These are phyloP conservation scores for Colletotrichum tamarilloi DNA, from an alignment of 2,329 filamentous ascomycete genomes.

Conservation along the genomic window DNA sequence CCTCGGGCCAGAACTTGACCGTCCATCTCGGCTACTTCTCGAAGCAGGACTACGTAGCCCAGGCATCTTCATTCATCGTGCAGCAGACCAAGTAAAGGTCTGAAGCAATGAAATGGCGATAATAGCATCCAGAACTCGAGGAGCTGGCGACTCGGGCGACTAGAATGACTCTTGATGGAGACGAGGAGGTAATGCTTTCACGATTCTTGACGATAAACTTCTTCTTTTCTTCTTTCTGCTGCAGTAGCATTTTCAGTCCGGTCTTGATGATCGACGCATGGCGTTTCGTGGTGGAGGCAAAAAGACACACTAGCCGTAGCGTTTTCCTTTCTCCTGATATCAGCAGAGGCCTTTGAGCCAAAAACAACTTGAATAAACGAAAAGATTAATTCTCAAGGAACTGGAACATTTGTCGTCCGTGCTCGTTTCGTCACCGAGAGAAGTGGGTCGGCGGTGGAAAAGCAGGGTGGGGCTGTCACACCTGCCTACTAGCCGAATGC, in stretches of 20 bases:
- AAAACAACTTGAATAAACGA: background rate
- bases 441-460: background rate
- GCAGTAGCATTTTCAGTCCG: slow-evolving; percentile 5
- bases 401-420: background rate
- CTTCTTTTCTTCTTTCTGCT: background rate
- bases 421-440: background rate
- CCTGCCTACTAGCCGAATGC: background rate
- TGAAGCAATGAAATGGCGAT: too few relatives aligned
- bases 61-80: slow-evolving; percentile 9
- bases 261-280: slow-evolving; percentile 27
- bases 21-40: slow-evolving; percentile 31
- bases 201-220: background rate
- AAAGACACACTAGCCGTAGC: slow-evolving; percentile 10
- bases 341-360: background rate
- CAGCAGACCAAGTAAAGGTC: slow-evolving; percentile 1
- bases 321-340: background rate
- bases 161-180: too few relatives aligned
- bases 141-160: slow-evolving; percentile 15
- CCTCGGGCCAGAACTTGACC: slow-evolving; percentile 28
- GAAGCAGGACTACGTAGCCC: slow-evolving; percentile 17
- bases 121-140: background rate
- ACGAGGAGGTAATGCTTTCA: background rate
- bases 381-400: background rate
- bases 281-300: background rate
- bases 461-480: background rate